Evolutionary conservation across 371 early-diverging fungal species (phyloP).

Genomic region (Mucor mucedo): DNA sequence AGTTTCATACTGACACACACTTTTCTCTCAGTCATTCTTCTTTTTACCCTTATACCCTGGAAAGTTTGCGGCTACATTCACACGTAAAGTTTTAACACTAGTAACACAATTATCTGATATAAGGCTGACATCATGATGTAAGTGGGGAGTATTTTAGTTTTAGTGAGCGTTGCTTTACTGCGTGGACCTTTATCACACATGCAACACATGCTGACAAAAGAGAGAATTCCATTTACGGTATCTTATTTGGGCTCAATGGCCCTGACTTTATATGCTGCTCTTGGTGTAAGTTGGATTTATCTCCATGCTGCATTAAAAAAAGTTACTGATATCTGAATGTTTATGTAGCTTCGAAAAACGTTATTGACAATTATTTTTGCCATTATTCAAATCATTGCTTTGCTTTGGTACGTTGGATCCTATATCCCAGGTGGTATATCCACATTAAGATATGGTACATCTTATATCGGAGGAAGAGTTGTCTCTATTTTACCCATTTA

Average conservation of each 20-base stretch:
- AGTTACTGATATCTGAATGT: neutral
- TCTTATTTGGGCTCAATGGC: constrained; percentile 67
- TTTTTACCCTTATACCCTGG: constrained; percentile 58
- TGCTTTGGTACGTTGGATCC: constrained; percentile 64
- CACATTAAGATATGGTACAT: constrained; percentile 52
- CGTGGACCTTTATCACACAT: constrained; percentile 69
- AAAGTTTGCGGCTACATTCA: constrained; percentile 68
- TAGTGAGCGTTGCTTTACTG: constrained; percentile 64
- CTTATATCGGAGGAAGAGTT: constrained; percentile 54
- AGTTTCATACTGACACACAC: neutral
- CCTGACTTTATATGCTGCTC: constrained; percentile 63
- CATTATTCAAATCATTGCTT: constrained; percentile 62
- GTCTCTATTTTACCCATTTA: constrained; percentile 53
- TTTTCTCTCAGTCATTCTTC: constrained; percentile 44
- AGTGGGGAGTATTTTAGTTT: constrained; percentile 56
- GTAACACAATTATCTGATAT: neutral
- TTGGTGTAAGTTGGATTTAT: constrained; percentile 50
- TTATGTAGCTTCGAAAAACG: constrained; percentile 47
- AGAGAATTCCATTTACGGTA: constrained; percentile 63
- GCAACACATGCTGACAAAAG: constrained; percentile 62
- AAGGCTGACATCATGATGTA: neutral
- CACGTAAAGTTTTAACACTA: constrained; percentile 39
- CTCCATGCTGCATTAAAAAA: neutral
- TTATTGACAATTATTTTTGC: constrained; percentile 62
- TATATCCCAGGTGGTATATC: constrained; percentile 60